Evolutionary conservation across 2,329 filamentous ascomycete species (phyloP).

Genomic region (Phyllosticta citribraziliensis): DNA sequence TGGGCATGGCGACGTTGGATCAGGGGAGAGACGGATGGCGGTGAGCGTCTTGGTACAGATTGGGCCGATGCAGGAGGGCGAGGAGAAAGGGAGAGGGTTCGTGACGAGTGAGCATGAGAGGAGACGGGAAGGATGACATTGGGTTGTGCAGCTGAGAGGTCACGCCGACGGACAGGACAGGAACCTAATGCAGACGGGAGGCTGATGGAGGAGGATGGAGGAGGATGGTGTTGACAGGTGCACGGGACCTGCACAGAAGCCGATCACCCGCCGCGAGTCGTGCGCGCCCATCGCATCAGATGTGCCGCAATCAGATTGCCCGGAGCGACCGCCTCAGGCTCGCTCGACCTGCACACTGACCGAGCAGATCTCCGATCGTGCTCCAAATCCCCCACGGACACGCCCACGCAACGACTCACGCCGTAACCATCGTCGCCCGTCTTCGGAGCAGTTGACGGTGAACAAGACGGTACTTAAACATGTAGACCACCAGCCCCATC

Average conservation of each 20-base stretch:
- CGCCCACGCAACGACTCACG: background rate
- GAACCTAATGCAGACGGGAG: background rate
- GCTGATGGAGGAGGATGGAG: background rate
- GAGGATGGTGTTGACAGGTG: background rate
- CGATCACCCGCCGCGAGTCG: background rate
- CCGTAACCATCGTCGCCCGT: background rate
- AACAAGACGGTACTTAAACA: background rate
- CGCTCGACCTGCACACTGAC: background rate
- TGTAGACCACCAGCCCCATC: background rate
- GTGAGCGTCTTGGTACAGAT: background rate
- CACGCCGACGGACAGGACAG: background rate
- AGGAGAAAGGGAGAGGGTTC: background rate
- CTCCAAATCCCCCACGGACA: background rate
- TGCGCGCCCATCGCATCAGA: background rate
- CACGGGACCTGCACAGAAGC: background rate
- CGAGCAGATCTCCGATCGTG: background rate
- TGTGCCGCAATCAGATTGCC: background rate
- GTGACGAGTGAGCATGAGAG: background rate
- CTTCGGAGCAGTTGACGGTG: background rate
- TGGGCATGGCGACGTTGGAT: background rate
- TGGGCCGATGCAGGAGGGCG: background rate
- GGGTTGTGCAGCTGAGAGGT: background rate
- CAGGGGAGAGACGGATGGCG: background rate
- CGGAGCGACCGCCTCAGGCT: background rate
- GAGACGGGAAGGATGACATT: background rate